Base-by-base conservation (phyloP, 2,329 filamentous ascomycete genomes). In the Tothia fuscella region DNA sequence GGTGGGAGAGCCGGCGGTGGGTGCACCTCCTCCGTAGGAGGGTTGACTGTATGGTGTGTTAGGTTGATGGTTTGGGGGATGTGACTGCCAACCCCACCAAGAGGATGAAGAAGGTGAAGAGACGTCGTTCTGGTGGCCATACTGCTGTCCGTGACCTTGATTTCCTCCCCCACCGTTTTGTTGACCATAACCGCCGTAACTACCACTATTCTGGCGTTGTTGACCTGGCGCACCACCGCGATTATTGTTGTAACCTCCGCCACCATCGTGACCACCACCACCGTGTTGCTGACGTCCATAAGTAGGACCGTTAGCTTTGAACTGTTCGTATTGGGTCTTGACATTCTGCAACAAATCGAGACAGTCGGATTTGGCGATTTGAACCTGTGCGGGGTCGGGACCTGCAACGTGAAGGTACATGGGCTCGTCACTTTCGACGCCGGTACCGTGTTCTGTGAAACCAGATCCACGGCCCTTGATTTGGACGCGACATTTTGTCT, bases 371-470 rank as follows among this genome's bases (percentile, higher is more conserved):
- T 91, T 93, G 28, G 85, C 91, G 51, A 78, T 79, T 46, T 87
- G 74, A 25, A 98, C 89, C 68, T 93, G 86, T 47, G 76, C 74
- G 13, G 83, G 74, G 56, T 95, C 86, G 5, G 91, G 91, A 4
- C 88, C 89, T 47, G 91, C 84, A 50, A 96, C 88, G 60, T 96
- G 88, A 34, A 98, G 72, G 56, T 87, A 96, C 87, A 98, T 96
- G 2, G 86, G 77, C 58, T 96, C 89, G 36, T 98, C 89, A 50
- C 86, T 93, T 63, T 98, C 91, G 31, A 70, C 75, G 49, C 84
- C 83, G n/a, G 87, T 93, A 24, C 81, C 77, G 35, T 81, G 78
- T 59, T 98, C 91, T 55, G 93, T 79, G 58, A 93, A 98, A 12
- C 91, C 91, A 41, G 88, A 96, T 29, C 88, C 88, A 48, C 84